Evolutionary conservation across 805 yeast genomes (phyloP).

Genomic region (Priceomyces melissophilus): DNA sequence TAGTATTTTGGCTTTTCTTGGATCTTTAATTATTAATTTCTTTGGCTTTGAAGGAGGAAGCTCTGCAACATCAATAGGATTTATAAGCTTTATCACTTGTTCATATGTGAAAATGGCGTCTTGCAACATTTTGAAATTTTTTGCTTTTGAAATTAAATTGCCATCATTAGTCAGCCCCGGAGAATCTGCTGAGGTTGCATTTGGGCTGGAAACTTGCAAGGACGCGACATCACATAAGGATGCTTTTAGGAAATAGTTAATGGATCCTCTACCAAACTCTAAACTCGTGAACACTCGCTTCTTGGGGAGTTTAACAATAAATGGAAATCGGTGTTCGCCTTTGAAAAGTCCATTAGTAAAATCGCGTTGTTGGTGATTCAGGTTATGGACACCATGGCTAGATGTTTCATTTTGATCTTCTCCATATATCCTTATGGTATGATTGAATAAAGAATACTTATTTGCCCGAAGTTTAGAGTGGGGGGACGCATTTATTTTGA

Average conservation of each 20-base stretch:
- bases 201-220: constrained; percentile 10
- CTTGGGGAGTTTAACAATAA: constrained; percentile 75
- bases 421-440: constrained; percentile 59
- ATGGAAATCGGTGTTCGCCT: constrained; percentile 89
- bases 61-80: constrained; percentile 69
- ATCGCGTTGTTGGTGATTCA: constrained; percentile 8
- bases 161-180: constrained; percentile 9
- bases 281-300: constrained; percentile 70
- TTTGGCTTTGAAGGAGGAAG: constrained; percentile 68
- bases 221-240: constrained; percentile 28
- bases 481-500: constrained; percentile 51
- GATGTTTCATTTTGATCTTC: constrained; percentile 10
- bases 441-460: constrained; percentile 53
- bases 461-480: constrained; percentile 52
- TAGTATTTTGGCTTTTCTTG: constrained; percentile 25
- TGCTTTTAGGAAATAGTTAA: constrained; percentile 60
- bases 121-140: constrained; percentile 21
- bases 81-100: constrained; percentile 55
- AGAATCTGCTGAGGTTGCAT: constrained; percentile 6
- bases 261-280: constrained; percentile 83
- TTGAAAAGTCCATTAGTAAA: constrained; percentile 53
- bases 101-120: constrained; percentile 46
- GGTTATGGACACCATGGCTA: constrained; percentile 11
- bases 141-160: constrained; percentile 19
- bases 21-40: constrained; percentile 57